phyloP scores from a whole-genome alignment of 2,329 filamentous ascomycete species.

The Fusarium sp. region DNA sequence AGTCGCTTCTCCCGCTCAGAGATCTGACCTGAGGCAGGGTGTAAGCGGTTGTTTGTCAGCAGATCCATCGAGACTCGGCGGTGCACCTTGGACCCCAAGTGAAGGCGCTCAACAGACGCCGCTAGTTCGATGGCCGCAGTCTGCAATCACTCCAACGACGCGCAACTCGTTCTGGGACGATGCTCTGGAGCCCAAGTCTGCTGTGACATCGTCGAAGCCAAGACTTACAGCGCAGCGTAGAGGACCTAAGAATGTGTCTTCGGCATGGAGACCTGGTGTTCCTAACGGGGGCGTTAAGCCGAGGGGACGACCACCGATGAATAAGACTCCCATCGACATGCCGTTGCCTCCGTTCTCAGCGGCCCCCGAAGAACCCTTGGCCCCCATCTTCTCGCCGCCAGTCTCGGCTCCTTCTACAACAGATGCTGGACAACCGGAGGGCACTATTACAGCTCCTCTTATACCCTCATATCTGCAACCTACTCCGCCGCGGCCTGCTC shows the following conservation, averaged over 20 bases:
- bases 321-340: slow-evolving; percentile 67
- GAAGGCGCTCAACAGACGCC: slow-evolving; percentile 65
- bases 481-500: slow-evolving; percentile 42
- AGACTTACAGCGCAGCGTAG: slow-evolving; percentile 66
- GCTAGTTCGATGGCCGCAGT: slow-evolving; percentile 77
- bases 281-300: slow-evolving; percentile 74
- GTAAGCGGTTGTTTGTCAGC: slow-evolving; percentile 61
- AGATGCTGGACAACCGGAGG: slow-evolving; percentile 9
- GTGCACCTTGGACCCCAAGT: slow-evolving; percentile 48
- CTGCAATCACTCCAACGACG: slow-evolving; percentile 76
- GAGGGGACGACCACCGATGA: slow-evolving; percentile 82
- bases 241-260: slow-evolving; percentile 86
- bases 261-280: slow-evolving; percentile 81
- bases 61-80: slow-evolving; percentile 56
- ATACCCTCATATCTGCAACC: slow-evolving; percentile 28
- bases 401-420: slow-evolving; percentile 6
- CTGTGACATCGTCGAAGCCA: slow-evolving; percentile 73
- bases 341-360: slow-evolving; percentile 28
- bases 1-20: slow-evolving; percentile 64
- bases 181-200: slow-evolving; percentile 74
- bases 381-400: slow-evolving; percentile 15
- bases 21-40: slow-evolving; percentile 56
- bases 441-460: slow-evolving; percentile 14
- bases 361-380: slow-evolving; percentile 19
- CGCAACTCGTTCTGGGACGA: slow-evolving; percentile 66